These are phyloP conservation scores for Hymenoscyphus albidus DNA, from an alignment of 2,329 filamentous ascomycete genomes.

Conservation along the genomic window DNA sequence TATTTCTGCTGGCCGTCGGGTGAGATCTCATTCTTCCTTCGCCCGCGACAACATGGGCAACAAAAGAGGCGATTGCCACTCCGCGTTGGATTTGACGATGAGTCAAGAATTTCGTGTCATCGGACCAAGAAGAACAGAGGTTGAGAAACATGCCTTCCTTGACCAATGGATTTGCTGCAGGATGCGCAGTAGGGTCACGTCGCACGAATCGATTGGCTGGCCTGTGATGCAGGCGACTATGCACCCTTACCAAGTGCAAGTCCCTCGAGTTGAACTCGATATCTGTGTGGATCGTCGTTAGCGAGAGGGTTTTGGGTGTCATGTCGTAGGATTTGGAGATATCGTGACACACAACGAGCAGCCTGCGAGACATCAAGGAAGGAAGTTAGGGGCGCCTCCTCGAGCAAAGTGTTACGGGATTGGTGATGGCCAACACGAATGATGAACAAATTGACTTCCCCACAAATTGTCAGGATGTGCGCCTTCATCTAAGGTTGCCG, in stretches of 20 bases:
- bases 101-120: background rate
- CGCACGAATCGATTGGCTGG: background rate
- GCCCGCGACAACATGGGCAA: background rate
- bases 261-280: background rate
- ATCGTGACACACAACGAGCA: conserved; percentile 4
- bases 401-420: background rate
- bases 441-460: conserved; percentile 1
- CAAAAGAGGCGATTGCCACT: background rate
- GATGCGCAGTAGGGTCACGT: background rate
- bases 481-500: conserved; percentile 2
- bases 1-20: conserved; percentile 2
- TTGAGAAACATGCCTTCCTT: conserved; percentile 1
- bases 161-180: background rate
- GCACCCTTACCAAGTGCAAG: background rate
- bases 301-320: background rate
- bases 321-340: background rate
- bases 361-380: background rate
- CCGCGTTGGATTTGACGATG: conserved; percentile 2
- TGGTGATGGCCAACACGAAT: conserved; percentile 1
- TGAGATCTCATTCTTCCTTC: conserved; percentile 50
- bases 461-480: background rate
- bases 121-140: conserved; percentile 2
- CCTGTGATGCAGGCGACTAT: background rate
- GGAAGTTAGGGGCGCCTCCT: background rate
- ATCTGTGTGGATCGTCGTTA: conserved; percentile 1